Percentiles rank a stretch among this genome's conserved stretches.
Evolutionary conservation across 768 basidiomycete species (phyloP).

Genomic region (Tricholomella constricta): DNA sequence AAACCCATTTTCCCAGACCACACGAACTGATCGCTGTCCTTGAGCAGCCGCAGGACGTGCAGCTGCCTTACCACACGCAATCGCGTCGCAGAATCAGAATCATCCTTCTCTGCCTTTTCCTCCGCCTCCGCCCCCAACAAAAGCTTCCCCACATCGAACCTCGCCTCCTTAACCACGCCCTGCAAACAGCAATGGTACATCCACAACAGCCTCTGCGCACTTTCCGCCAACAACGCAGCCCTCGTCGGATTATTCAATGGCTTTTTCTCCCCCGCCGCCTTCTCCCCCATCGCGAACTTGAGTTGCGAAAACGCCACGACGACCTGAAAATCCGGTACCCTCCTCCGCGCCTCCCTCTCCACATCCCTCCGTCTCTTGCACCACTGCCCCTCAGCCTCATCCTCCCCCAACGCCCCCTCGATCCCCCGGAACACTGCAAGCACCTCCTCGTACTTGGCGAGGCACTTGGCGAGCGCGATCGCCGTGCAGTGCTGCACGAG

Average conservation of each 20-base stretch:
- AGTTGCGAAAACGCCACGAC: conserved; percentile 81
- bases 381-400: conserved; percentile 73
- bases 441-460: conserved; percentile 69
- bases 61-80: conserved; percentile 63
- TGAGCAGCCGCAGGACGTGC: conserved; percentile 75
- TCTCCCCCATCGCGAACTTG: conserved; percentile 24
- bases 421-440: conserved; percentile 49
- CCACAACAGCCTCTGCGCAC: conserved; percentile 78
- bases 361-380: conserved; percentile 61
- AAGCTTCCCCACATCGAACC: conserved; percentile 85
- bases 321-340: conserved; percentile 87
- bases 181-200: conserved; percentile 84
- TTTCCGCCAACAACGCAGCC: conserved; percentile 71
- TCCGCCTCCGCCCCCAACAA: conserved; percentile 8
- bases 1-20: conserved; percentile 77
- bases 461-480: conserved; percentile 70
- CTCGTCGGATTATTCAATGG: conserved; percentile 34
- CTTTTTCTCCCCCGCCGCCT: not conserved
- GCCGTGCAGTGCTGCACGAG: conserved; percentile 89
- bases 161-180: conserved; percentile 69
- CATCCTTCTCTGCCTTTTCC: conserved; percentile 25
- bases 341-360: conserved; percentile 70
- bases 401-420: conserved; percentile 58
- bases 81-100: conserved; percentile 27
- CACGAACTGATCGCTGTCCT: conserved; percentile 74